Conservation (phyloP, 345 rosid genomes). For the Salix brachista region DNA sequence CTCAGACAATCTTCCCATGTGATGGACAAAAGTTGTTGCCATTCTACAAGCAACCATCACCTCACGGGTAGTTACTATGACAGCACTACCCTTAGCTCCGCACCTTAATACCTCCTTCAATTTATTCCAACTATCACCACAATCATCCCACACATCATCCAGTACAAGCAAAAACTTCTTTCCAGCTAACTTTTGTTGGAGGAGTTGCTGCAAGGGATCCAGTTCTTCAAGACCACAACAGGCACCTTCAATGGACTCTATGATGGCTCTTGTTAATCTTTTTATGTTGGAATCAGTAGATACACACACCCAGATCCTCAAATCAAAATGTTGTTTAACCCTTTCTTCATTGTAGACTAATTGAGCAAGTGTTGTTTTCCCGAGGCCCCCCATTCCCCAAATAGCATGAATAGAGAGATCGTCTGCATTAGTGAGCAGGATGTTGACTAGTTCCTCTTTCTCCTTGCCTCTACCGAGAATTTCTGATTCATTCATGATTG, state of each 20-base stretch:
- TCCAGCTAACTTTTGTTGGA: conserved; percentile 1
- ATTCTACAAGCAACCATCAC: no score
- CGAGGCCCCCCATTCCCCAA: conserved; percentile 3
- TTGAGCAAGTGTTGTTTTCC: not conserved
- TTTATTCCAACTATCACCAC: no score
- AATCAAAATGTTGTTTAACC: not conserved
- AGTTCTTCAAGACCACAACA: not conserved
- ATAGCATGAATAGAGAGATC: conserved; percentile 4
- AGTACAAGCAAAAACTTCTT: no score
- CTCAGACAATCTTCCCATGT: no score
- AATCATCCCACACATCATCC: no score
- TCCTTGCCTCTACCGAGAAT: not conserved
- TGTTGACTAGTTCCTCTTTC: not conserved
- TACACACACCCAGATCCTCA: conserved; percentile 6
- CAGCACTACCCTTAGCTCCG: no score
- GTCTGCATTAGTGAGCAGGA: not conserved
- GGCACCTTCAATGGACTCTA: not conserved
- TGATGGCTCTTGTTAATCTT: not conserved
- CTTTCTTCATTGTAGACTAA: conserved; percentile 3
- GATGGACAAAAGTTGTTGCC: no score
- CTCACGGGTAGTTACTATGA: no score
- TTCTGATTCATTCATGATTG: not conserved
- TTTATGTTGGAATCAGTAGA: conserved; percentile 1
- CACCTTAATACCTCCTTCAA: no score
- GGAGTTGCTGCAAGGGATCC: conserved; percentile 1